A percentile compares a stretch with the other conserved stretches of the same genome.
Evolutionary conservation across 176 grass and related monocot species (phyloP).

Genomic region (Oryza meridionalis): DNA sequence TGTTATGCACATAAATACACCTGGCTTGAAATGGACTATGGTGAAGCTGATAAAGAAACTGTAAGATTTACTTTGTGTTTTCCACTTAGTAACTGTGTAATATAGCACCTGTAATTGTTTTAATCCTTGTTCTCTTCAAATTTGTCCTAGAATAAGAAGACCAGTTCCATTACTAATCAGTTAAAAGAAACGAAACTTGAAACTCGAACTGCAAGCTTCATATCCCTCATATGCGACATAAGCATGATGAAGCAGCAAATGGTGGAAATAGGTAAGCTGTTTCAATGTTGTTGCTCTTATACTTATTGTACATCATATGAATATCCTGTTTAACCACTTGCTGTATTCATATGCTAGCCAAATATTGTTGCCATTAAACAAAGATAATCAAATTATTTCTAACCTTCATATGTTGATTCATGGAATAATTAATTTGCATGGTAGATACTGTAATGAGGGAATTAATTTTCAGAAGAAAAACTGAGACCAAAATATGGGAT

Average conservation of each 20-base stretch:
- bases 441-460: neutral
- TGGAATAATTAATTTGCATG: slow-evolving; percentile 7
- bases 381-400: neutral
- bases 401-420: slow-evolving; percentile 5
- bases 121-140: slow-evolving; percentile 36
- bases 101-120: slow-evolving; percentile 28
- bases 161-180: slow-evolving; percentile 49
- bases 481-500: neutral
- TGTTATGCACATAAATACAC: slow-evolving; percentile 61
- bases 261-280: slow-evolving; percentile 91
- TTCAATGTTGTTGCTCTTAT: neutral
- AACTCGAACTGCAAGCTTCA: slow-evolving; percentile 67
- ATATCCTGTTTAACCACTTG: neutral
- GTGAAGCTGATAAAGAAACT: slow-evolving; percentile 64
- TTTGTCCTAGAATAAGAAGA: slow-evolving; percentile 43
- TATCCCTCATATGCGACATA: slow-evolving; percentile 90
- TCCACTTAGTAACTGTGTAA: slow-evolving; percentile 6
- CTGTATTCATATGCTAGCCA: slow-evolving; percentile 1
- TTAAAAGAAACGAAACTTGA: slow-evolving; percentile 80
- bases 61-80: slow-evolving; percentile 53
- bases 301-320: slow-evolving; percentile 15
- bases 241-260: slow-evolving; percentile 99
- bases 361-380: slow-evolving; percentile 12
- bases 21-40: slow-evolving; percentile 96
- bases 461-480: slow-evolving; percentile 11